These are phyloP conservation scores for Teratosphaeria epicoccoides DNA, from an alignment of 2,329 filamentous ascomycete species.

Conservation along the genomic window DNA sequence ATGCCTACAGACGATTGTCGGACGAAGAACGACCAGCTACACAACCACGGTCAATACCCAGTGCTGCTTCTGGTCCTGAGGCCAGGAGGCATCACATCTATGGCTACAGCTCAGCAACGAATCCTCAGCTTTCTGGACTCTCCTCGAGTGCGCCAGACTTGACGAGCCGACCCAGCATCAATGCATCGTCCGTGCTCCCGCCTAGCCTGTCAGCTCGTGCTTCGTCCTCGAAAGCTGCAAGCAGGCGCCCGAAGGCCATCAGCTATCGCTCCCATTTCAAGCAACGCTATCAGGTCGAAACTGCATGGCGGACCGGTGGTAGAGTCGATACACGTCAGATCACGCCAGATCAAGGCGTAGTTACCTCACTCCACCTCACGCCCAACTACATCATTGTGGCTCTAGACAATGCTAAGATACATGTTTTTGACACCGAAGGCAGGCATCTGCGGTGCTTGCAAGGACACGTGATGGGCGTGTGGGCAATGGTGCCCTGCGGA, in stretches of 20 bases:
- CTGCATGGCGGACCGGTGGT: constrained; percentile 91
- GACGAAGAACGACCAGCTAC: constrained; percentile 26
- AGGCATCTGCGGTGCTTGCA: constrained; percentile 79
- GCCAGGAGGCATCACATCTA: constrained; percentile 19
- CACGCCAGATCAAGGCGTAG: constrained; percentile 90
- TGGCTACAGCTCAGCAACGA: constrained; percentile 16
- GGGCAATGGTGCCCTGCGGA: constrained; percentile 98
- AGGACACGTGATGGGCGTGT: constrained; percentile 97
- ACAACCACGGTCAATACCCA: constrained; percentile 12
- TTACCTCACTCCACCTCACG: constrained; percentile 89
- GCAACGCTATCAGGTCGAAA: constrained; percentile 92
- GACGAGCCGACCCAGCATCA: constrained; percentile 19
- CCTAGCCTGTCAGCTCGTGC: constrained; percentile 16
- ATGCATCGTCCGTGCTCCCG: constrained; percentile 12
- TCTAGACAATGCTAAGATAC: constrained; percentile 95
- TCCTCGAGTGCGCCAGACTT: constrained; percentile 41
- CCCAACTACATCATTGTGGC: constrained; percentile 95
- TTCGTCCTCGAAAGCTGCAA: constrained; percentile 28
- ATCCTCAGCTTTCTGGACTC: constrained; percentile 26
- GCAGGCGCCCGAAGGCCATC: constrained; percentile 51
- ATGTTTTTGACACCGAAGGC: constrained; percentile 90
- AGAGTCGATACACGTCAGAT: constrained; percentile 74
- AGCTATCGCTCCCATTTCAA: constrained; percentile 98
- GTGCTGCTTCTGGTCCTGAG: constrained; percentile 8
- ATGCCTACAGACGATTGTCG: constrained; percentile 63